phyloP scores from a whole-genome alignment of 2,329 filamentous ascomycete species.

The Scedosporium minutisporum region DNA sequence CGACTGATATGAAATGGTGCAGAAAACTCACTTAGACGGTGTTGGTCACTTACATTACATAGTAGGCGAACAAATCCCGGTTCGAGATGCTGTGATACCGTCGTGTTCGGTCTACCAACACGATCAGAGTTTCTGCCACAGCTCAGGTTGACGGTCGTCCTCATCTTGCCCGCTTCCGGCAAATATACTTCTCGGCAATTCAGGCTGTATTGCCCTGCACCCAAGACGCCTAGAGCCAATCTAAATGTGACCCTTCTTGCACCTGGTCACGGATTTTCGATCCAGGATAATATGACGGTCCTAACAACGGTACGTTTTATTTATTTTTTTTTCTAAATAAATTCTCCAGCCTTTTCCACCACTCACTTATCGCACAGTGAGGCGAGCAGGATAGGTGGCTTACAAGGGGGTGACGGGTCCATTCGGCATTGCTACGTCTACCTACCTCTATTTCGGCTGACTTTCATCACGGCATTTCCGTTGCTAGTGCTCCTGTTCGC shows the following conservation, averaged over 20 bases:
- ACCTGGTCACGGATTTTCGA: conserved; percentile 1
- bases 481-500: no score
- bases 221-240: background rate
- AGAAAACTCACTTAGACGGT: background rate
- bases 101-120: background rate
- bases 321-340: no score
- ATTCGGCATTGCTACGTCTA: no score
- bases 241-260: background rate
- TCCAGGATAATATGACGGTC: background rate
- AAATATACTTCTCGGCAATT: conserved; percentile 5
- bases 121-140: background rate
- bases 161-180: background rate
- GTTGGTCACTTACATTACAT: background rate
- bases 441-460: no score
- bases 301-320: background rate
- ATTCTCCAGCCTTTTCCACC: background rate
- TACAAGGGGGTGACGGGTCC: no score
- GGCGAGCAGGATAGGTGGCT: background rate
- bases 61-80: background rate
- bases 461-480: no score
- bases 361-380: background rate
- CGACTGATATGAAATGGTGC: background rate
- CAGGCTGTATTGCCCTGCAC: background rate
- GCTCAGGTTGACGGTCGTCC: background rate
- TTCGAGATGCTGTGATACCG: no score